Conservation (phyloP, 352 stramenopile genomes). For the Phytopythium chamaehyphon region DNA sequence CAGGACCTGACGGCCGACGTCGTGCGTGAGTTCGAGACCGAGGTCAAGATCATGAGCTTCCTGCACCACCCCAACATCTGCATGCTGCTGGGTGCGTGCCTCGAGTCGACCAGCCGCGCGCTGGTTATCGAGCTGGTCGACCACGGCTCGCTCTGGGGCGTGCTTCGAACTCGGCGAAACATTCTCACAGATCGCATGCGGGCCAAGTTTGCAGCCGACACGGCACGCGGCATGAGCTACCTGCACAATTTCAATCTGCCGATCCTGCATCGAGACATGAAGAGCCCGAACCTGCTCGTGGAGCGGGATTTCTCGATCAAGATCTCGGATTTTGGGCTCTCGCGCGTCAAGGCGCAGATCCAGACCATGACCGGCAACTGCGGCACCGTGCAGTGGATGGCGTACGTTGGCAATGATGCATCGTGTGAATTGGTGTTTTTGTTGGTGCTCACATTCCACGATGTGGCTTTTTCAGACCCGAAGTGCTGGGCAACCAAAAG, state of each 20-base stretch:
- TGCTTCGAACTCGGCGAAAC: constrained; percentile 64
- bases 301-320: constrained; percentile 83
- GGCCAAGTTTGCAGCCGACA: constrained; percentile 61
- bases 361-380: constrained; percentile 92
- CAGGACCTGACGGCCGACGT: constrained; percentile 69
- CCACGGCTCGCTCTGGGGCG: constrained; percentile 91
- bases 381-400: constrained; percentile 87
- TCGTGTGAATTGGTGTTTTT: not conserved
- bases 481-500: constrained; percentile 87
- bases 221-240: constrained; percentile 86
- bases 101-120: constrained; percentile 89
- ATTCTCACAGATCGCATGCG: constrained; percentile 41
- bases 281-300: constrained; percentile 88
- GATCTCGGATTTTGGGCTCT: constrained; percentile 90
- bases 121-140: constrained; percentile 95
- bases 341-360: constrained; percentile 89
- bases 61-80: constrained; percentile 97
- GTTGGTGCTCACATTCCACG: not conserved
- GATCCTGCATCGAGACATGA: constrained; percentile 90
- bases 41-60: constrained; percentile 84
- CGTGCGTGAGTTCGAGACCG: constrained; percentile 71
- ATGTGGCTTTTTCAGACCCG: constrained; percentile 32
- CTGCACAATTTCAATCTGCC: constrained; percentile 80
- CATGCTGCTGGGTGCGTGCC: constrained; percentile 93
- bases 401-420: constrained; percentile 71